phyloP scores from a whole-genome alignment of 306 rosid species.

The Pachyrhizus erosus region DNA sequence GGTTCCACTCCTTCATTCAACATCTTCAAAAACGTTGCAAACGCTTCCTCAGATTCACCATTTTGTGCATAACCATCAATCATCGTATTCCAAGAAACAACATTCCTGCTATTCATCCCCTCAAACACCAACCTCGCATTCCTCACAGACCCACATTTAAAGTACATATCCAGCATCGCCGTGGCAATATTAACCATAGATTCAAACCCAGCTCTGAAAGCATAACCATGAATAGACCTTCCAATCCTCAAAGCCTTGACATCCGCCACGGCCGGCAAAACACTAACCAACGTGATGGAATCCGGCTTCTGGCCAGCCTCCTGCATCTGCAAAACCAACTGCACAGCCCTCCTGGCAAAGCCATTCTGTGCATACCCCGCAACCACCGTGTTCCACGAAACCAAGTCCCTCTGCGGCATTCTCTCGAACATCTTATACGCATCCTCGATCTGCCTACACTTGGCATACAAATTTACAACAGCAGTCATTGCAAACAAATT shows the following conservation, averaged over 20 bases:
- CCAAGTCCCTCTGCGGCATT: constrained; percentile 84
- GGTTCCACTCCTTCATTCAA: constrained; percentile 73
- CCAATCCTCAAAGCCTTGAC: constrained; percentile 66
- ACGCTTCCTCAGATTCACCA: constrained; percentile 75
- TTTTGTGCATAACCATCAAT: constrained; percentile 76
- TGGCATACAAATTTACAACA: constrained; percentile 74
- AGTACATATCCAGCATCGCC: constrained; percentile 80
- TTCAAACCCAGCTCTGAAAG: constrained; percentile 66
- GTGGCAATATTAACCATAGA: constrained; percentile 70
- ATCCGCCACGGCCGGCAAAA: constrained; percentile 88
- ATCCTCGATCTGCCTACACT: constrained; percentile 70
- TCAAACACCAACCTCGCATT: constrained; percentile 63
- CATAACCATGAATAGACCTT: constrained; percentile 77
- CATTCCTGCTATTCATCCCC: constrained; percentile 67
- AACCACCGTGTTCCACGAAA: constrained; percentile 81
- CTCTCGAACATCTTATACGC: constrained; percentile 87
- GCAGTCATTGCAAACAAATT: constrained; percentile 89
- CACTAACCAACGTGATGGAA: constrained; percentile 76
- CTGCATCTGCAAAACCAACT: constrained; percentile 72
- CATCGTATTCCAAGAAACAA: constrained; percentile 92
- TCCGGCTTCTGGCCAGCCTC: constrained; percentile 71
- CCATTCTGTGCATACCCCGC: constrained; percentile 90
- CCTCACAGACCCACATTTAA: constrained; percentile 72
- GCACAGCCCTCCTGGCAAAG: constrained; percentile 59
- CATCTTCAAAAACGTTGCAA: constrained; percentile 64